Base-by-base conservation (phyloP, 441 rosid genomes). In the Erysimum cheiri region DNA sequence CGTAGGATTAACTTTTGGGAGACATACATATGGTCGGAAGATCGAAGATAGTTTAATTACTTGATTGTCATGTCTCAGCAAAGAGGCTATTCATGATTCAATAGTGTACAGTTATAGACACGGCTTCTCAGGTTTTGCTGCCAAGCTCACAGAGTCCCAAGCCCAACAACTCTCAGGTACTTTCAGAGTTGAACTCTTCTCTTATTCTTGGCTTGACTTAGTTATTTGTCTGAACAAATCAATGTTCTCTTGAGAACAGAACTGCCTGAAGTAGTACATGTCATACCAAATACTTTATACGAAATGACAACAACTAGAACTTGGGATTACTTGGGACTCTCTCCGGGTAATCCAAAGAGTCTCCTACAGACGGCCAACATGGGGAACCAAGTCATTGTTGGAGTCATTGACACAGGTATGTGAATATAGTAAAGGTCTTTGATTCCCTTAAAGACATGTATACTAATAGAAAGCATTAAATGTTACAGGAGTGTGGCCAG, bases 401-500 rank as follows among this genome's bases (percentile, higher is more conserved):
- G 63, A 33, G 60, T 64, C 19, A 15, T 66, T 1, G 71, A 66
- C 22, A 14, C 71, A 36, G 71, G 71, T 53, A 48, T 47, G 6
- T 26, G 26, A 1, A 22, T 0, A 13, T 26, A 4, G 22, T 8
- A 41, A 12, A 15, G 0, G 2, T 17, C 0, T 56, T 17, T 56
- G 11, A 14, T 29, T 14, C 8, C 4, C 26, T 14, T 10, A 8
- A 8, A 2, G n/a, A 55, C 24, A 55, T 2, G 24, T 3, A 11
- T 55, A 57, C 11, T 36, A 0, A 57, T 57, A 5, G 5, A 11
- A 36, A 56, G 19, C 15, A 22, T 17, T 0, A 24, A 32, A 5
- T 0, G 3, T 10, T 31, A 43, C 78, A 87, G 90, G 92, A 47
- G 77, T 87, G 59, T 85, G 90, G 88, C 90, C 88, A 4, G 90